Evolutionary conservation across 2,329 filamentous ascomycete species (phyloP).

Genomic region (Dissoconium aciculare): DNA sequence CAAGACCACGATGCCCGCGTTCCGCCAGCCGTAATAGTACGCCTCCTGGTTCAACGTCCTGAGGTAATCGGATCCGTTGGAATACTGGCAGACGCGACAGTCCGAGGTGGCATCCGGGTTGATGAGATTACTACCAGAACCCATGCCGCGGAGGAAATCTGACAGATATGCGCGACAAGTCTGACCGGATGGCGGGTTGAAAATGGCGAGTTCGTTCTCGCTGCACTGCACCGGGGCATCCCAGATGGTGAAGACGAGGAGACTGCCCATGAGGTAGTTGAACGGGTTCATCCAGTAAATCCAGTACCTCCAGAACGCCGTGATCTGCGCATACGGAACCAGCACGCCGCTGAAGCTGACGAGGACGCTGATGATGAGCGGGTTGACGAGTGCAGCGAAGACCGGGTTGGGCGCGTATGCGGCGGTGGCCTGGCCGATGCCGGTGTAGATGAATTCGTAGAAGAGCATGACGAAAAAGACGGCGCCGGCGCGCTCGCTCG

Average conservation of each 20-base stretch:
- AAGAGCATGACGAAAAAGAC: slow-evolving; percentile 33
- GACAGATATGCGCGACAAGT: slow-evolving; percentile 46
- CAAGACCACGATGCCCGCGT: slow-evolving; percentile 44
- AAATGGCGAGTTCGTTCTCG: slow-evolving; percentile 24
- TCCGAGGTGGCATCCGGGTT: slow-evolving; percentile 43
- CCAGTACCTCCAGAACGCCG: slow-evolving; percentile 27
- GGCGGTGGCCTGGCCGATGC: slow-evolving; percentile 42
- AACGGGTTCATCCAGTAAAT: slow-evolving; percentile 29
- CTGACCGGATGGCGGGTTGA: slow-evolving; percentile 36
- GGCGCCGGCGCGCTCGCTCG: slow-evolving; percentile 35
- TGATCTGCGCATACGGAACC: slow-evolving; percentile 22
- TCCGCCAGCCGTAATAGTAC: slow-evolving; percentile 51
- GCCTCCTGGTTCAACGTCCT: slow-evolving; percentile 43
- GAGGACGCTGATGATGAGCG: slow-evolving; percentile 21
- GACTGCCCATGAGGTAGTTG: slow-evolving; percentile 29
- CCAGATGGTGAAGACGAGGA: slow-evolving; percentile 29
- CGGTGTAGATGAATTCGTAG: slow-evolving; percentile 42
- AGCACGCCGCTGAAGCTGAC: slow-evolving; percentile 25
- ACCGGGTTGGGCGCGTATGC: slow-evolving; percentile 30
- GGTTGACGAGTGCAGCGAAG: slow-evolving; percentile 34
- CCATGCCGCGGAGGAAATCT: slow-evolving; percentile 36
- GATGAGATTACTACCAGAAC: slow-evolving; percentile 34
- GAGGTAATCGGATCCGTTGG: slow-evolving; percentile 44
- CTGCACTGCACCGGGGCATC: slow-evolving; percentile 27
- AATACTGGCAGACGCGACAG: slow-evolving; percentile 49